Conservation (phyloP, 495 filamentous ascomycete genomes). For the Talaromyces proteolyticus region DNA sequence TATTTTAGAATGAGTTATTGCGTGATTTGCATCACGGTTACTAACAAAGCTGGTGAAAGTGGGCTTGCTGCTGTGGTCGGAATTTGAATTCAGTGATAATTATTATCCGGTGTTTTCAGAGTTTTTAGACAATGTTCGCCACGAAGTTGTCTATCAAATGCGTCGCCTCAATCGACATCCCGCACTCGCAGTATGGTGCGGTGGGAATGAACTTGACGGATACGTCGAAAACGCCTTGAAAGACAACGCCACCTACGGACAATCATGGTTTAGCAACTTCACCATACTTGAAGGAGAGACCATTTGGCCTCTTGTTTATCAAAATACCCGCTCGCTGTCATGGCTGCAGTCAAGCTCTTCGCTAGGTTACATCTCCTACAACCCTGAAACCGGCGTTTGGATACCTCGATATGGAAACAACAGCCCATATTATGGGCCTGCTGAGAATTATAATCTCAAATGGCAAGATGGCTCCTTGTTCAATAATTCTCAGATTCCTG, state of each 20-base stretch:
- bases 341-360: slow-evolving; percentile 47
- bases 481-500: slow-evolving; percentile 27
- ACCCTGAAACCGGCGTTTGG: slow-evolving; percentile 47
- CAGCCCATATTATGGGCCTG: slow-evolving; percentile 47
- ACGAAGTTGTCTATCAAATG: slow-evolving; percentile 44
- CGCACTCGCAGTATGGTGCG: slow-evolving; percentile 48
- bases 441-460: slow-evolving; percentile 52
- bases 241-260: slow-evolving; percentile 10
- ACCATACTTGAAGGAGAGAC: slow-evolving; percentile 28
- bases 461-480: slow-evolving; percentile 35
- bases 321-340: slow-evolving; percentile 9
- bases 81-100: slow-evolving; percentile 47
- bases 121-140: slow-evolving; percentile 42
- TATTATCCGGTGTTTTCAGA: slow-evolving; percentile 40
- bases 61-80: slow-evolving; percentile 50
- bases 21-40: too few relatives aligned
- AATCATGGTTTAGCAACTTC: slow-evolving; percentile 32
- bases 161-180: slow-evolving; percentile 48
- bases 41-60: slow-evolving; percentile 4
- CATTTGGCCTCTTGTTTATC: slow-evolving; percentile 45
- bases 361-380: slow-evolving; percentile 49
- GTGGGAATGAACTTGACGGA: slow-evolving; percentile 45
- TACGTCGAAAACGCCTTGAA: neutral
- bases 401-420: slow-evolving; percentile 28
- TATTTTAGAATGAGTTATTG: too few relatives aligned